Percentiles rank a stretch among this genome's conserved stretches.
Evolutionary conservation across 805 yeast genomes (phyloP).

Genomic region (Starmerella bacillaris): DNA sequence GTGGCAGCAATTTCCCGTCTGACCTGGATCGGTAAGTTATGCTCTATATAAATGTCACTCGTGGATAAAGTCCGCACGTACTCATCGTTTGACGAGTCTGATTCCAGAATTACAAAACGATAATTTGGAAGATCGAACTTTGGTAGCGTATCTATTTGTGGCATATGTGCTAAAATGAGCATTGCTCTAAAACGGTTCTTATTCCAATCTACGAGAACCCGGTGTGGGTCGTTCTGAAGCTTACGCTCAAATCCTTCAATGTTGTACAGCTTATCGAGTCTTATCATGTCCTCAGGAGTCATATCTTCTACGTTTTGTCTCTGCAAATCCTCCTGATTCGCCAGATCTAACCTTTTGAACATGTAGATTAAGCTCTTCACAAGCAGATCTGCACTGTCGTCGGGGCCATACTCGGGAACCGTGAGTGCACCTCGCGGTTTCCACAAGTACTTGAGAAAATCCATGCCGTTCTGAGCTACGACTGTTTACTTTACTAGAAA

Average conservation of each 20-base stretch:
- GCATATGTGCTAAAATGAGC: slow-evolving; percentile 36
- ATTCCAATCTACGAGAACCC: slow-evolving; percentile 47
- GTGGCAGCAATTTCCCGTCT: slow-evolving; percentile 28
- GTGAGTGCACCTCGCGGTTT: slow-evolving; percentile 24
- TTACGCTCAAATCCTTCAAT: slow-evolving; percentile 27
- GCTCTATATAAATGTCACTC: slow-evolving; percentile 42
- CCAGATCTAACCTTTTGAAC: slow-evolving; percentile 28
- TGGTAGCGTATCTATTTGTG: slow-evolving; percentile 26
- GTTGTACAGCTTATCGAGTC: slow-evolving; percentile 42
- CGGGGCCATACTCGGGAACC: slow-evolving; percentile 33
- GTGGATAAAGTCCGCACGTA: slow-evolving; percentile 31
- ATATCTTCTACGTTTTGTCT: slow-evolving; percentile 14
- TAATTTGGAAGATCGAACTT: slow-evolving; percentile 18
- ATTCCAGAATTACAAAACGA: slow-evolving; percentile 26
- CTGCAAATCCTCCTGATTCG: slow-evolving; percentile 9
- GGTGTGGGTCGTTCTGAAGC: slow-evolving; percentile 37
- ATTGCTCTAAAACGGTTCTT: slow-evolving; percentile 49
- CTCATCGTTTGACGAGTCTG: slow-evolving; percentile 29
- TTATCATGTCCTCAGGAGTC: slow-evolving; percentile 20
- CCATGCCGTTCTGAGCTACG: no score
- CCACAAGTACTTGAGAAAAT: slow-evolving; percentile 23
- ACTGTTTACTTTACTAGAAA: no score
- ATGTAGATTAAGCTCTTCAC: slow-evolving; percentile 41
- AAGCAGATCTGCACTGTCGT: slow-evolving; percentile 45
- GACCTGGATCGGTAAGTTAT: slow-evolving; percentile 27